A percentile compares a stretch with the other conserved stretches of the same genome.
These are phyloP conservation scores for Coemansia sp. DNA, from an alignment of 192 early-diverging fungal species.

Conservation along the genomic window DNA sequence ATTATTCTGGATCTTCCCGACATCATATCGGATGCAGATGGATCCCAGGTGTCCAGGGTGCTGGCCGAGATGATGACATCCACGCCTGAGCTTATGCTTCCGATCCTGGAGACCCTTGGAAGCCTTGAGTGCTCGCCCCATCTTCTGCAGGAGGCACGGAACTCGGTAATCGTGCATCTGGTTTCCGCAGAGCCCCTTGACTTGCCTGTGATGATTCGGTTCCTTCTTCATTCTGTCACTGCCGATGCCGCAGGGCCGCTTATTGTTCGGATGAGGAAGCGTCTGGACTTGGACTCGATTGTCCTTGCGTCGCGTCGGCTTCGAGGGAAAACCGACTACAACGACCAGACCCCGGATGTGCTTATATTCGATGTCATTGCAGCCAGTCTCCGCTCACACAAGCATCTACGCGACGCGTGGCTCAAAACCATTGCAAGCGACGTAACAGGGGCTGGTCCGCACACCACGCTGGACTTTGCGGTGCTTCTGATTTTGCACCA, in stretches of 20 bases:
- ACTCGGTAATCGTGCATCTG: constrained; percentile 61
- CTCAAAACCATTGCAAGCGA: constrained; percentile 58
- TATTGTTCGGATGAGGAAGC: constrained; percentile 55
- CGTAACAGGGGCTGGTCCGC: constrained; percentile 42
- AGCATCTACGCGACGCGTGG: constrained; percentile 73
- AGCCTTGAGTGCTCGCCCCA: constrained; percentile 57
- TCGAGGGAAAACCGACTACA: background rate
- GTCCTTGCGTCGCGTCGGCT: constrained; percentile 28
- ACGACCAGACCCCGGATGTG: constrained; percentile 38
- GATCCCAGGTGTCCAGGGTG: constrained; percentile 60
- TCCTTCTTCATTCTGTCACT: constrained; percentile 66
- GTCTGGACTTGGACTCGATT: constrained; percentile 68
- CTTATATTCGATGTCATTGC: constrained; percentile 65
- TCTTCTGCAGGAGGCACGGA: constrained; percentile 54
- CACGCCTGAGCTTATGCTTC: constrained; percentile 62
- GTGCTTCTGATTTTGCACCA: constrained; percentile 51
- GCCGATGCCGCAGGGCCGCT: constrained; percentile 29
- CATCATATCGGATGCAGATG: constrained; percentile 73
- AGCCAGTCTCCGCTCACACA: constrained; percentile 64
- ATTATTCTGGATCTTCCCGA: constrained; percentile 74
- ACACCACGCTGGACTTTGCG: constrained; percentile 48
- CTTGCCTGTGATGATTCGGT: constrained; percentile 71
- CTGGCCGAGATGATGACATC: constrained; percentile 63
- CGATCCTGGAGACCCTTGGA: constrained; percentile 71
- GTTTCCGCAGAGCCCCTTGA: constrained; percentile 70